These are phyloP conservation scores for Viola pubescens DNA, from an alignment of 441 rosid species.

Conservation along the genomic window DNA sequence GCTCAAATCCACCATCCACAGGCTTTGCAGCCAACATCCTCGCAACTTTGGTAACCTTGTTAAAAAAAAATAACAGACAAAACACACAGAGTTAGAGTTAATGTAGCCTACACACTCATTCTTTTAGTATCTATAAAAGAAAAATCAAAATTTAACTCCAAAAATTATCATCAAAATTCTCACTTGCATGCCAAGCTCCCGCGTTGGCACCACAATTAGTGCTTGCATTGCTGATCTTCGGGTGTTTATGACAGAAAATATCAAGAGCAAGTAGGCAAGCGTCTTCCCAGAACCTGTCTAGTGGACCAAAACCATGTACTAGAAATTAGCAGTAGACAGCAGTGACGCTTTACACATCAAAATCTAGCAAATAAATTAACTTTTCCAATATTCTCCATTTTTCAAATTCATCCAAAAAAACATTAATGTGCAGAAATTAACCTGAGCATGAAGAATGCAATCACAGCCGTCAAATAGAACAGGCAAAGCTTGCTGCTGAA, in stretches of 20 bases:
- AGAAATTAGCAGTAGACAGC: conserved; percentile 12
- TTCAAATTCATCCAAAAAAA: neutral
- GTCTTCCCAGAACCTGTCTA: conserved; percentile 97
- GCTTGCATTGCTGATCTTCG: conserved; percentile 74
- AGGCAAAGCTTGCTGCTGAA: conserved; percentile 68
- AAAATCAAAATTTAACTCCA: neutral
- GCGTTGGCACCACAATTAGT: conserved; percentile 69
- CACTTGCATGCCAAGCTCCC: conserved; percentile 91
- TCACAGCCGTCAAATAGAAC: conserved; percentile 58
- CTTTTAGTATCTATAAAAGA: neutral
- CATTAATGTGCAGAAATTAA: conserved; percentile 4
- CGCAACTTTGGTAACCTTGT: conserved; percentile 74
- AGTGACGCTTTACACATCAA: too few species aligned
- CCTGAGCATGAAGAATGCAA: conserved; percentile 89
- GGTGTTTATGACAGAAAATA: conserved; percentile 54
- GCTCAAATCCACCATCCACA: conserved; percentile 27
- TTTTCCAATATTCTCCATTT: too few species aligned
- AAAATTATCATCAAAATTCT: conserved; percentile 17
- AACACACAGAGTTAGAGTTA: too few species aligned
- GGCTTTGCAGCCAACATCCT: conserved; percentile 64
- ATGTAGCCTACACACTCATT: too few species aligned
- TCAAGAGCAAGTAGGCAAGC: conserved; percentile 59
- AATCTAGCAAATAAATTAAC: too few species aligned
- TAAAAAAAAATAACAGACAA: conserved; percentile 18
- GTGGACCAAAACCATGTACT: conserved; percentile 21